phyloP scores from a whole-genome alignment of 2,329 filamentous ascomycete species.

The Beauveria varroae region DNA sequence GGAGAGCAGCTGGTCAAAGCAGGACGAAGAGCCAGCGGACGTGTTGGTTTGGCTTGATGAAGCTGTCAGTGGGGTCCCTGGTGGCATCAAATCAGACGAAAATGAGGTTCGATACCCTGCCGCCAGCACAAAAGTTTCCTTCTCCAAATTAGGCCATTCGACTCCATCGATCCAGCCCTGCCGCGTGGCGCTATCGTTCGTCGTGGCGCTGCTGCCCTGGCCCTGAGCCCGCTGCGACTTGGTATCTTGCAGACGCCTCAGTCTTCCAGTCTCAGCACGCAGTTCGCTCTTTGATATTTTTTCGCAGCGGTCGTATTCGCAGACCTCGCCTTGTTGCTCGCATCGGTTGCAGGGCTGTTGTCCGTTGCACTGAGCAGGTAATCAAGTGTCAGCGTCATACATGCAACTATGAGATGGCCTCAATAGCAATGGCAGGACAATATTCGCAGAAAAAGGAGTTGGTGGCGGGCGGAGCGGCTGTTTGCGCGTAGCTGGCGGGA shows the following conservation, averaged over 20 bases:
- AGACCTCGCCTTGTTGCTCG: neutral
- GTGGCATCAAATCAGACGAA: neutral
- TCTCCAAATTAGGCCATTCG: neutral
- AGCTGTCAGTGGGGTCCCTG: neutral
- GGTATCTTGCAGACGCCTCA: slow-evolving; percentile 9
- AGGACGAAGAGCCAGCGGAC: neutral
- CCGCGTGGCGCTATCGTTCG: neutral
- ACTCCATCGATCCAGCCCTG: neutral
- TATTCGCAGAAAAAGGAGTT: no score
- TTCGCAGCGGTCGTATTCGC: no score
- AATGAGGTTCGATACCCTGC: neutral
- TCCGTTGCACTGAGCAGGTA: slow-evolving; percentile 3
- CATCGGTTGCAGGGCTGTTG: slow-evolving; percentile 10
- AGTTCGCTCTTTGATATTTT: no score
- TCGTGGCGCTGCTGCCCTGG: neutral
- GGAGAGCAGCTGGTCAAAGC: slow-evolving; percentile 5
- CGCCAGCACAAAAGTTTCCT: neutral
- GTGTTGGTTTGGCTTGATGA: neutral
- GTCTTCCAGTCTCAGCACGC: slow-evolving; percentile 14
- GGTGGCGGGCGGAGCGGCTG: no score
- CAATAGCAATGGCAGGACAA: no score
- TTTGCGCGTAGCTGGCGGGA: no score
- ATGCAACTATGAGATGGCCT: neutral
- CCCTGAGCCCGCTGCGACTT: neutral
- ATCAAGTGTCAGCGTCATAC: neutral